Percentiles rank a stretch among this genome's conserved stretches.
phyloP scores from a whole-genome alignment of 208 protist species.

The Angomonas ambiguus region DNA sequence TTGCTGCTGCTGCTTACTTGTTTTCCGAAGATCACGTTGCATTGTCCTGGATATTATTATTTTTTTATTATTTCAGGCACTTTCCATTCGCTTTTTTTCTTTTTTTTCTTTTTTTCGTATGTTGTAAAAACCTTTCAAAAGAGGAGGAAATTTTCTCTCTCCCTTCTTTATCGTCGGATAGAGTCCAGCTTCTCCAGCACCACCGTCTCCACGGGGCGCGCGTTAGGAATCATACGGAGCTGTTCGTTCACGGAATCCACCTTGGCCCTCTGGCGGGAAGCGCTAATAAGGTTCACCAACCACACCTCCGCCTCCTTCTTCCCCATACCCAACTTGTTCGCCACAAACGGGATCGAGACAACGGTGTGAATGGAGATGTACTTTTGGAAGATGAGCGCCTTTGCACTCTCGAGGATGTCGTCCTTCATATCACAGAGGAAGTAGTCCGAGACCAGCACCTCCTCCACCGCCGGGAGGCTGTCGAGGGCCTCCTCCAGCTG shows the following conservation, averaged over 20 bases:
- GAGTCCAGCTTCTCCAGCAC: slow-evolving; percentile 78
- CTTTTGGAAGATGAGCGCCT: slow-evolving; percentile 80
- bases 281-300: slow-evolving; percentile 88
- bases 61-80: background rate
- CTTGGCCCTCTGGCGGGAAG: slow-evolving; percentile 88
- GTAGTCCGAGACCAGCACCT: slow-evolving; percentile 68
- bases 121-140: too few relatives aligned
- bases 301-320: slow-evolving; percentile 83
- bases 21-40: background rate
- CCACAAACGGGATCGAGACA: slow-evolving; percentile 84
- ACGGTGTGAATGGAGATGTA: slow-evolving; percentile 84
- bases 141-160: background rate
- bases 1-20: too few relatives aligned
- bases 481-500: slow-evolving; percentile 78
- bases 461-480: slow-evolving; percentile 62
- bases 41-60: background rate
- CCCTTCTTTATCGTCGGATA: slow-evolving; percentile 3
- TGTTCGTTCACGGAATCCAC: slow-evolving; percentile 88
- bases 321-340: slow-evolving; percentile 64
- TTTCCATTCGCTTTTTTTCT: slow-evolving; percentile 14
- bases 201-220: slow-evolving; percentile 59
- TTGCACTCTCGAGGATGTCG: slow-evolving; percentile 65
- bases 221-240: slow-evolving; percentile 75
- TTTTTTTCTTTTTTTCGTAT: slow-evolving; percentile 14
- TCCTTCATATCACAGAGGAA: slow-evolving; percentile 77